Base-by-base conservation (phyloP, 78 protist species). In the Isochrysis galbana region DNA sequence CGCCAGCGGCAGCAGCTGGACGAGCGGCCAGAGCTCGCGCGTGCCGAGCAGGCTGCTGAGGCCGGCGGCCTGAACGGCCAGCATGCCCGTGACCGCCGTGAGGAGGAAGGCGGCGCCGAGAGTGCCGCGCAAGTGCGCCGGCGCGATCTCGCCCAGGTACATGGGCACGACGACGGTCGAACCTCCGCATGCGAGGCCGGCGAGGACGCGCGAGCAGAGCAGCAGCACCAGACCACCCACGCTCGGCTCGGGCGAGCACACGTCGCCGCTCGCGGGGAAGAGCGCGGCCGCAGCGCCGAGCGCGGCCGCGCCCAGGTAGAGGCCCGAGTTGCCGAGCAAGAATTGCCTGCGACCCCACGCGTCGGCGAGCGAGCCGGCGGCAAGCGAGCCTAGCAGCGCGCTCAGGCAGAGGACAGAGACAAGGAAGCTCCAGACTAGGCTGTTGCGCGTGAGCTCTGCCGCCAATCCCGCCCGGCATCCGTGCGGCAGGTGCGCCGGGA, bases 121-220 rank as follows among this genome's bases (percentile, higher is more conserved):
- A 5, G 48, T 78, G 86, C 86, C 86, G 47, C 86, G 86, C 48
- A 78, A 29, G 48, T 39, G 48, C 32, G 86, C 86, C 19, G 86
- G 86, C 34, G 48, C 10, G 48, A 78, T 39, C 83, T 72, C 83
- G 83, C 83, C 83, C 10, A 78, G 86, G 47, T 78, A 78, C 86
- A 78, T 78, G 48, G 86, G 86, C 86, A 78, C 86, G 86, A 78
- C 86, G 48, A 78, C 86, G 45, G 39, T n/a, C 32, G 25, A 0
- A 29, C 83, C 83, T 14, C 83, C 83, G 44, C 44, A 72, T 44
- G 83, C 83, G 25, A 38, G 32, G 83, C 83, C 83, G 17, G 83
- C 1, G 45, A 72, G 45, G 34, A 38, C 4, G 45, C 83, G 83
- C 7, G 34, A 19, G 83, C 5, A 5, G 83, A 34, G 2, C 32